Conservation (phyloP, 2,329 filamentous ascomycete species). For the Hymenoscyphus linearis region DNA sequence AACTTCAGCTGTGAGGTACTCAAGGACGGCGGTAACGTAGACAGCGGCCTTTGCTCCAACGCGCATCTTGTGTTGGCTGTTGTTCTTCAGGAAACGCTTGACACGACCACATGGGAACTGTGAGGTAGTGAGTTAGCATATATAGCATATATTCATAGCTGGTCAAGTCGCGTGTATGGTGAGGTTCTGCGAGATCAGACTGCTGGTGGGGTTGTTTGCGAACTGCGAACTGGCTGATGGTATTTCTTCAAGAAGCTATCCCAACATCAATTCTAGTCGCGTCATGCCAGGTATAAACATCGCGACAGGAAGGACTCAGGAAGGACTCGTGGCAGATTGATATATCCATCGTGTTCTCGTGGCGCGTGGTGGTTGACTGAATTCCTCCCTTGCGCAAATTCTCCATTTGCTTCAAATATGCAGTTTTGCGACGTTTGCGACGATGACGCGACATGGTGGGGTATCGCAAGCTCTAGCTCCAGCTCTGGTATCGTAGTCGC, state of each 20-base stretch:
- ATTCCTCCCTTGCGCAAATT: conserved; percentile 1
- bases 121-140: conserved; percentile 30
- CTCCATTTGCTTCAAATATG: conserved; percentile 4
- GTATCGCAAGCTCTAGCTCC: conserved; percentile 17
- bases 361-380: conserved; percentile 1
- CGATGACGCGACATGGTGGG: conserved; percentile 29
- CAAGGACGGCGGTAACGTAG: conserved; percentile 95
- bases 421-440: conserved; percentile 10
- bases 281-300: conserved; percentile 16
- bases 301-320: conserved; percentile 5
- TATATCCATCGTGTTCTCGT: neutral
- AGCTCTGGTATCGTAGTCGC: conserved; percentile 10
- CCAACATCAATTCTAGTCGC: neutral
- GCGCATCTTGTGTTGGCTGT: conserved; percentile 99
- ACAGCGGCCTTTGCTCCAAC: conserved; percentile 98
- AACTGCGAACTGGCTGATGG: conserved; percentile 23
- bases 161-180: neutral
- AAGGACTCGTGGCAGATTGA: conserved; percentile 9
- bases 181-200: neutral
- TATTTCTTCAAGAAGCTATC: conserved; percentile 2
- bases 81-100: conserved; percentile 99
- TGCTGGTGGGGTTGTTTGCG: conserved; percentile 1
- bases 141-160: neutral
- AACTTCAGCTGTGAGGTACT: conserved; percentile 97
- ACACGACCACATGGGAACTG: conserved; percentile 99